These are phyloP conservation scores for Novymonas esmeraldas DNA, from an alignment of 208 protist species.

Conservation along the genomic window DNA sequence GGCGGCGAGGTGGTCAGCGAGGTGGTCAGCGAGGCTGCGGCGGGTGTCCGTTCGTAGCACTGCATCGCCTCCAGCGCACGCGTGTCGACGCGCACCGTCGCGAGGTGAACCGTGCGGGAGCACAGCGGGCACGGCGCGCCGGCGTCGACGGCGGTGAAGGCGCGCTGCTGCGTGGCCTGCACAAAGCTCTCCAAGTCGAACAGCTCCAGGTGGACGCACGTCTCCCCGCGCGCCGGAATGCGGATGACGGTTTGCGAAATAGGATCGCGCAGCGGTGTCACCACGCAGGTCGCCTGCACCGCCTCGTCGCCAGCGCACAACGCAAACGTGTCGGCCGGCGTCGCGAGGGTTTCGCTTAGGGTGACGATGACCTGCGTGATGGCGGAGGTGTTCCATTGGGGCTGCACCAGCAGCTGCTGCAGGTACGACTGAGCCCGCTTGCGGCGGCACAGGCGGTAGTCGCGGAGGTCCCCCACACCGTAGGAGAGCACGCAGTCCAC, in stretches of 20 bases:
- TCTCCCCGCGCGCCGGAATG: slow-evolving; percentile 54
- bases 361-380: slow-evolving; percentile 30
- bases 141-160: slow-evolving; percentile 22
- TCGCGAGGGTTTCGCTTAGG: slow-evolving; percentile 22
- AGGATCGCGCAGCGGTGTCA: slow-evolving; percentile 64
- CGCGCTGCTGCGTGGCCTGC: slow-evolving; percentile 40
- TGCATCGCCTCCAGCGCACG: slow-evolving; percentile 41
- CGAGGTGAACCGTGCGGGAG: slow-evolving; percentile 28
- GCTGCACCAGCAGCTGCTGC: slow-evolving; percentile 34
- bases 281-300: slow-evolving; percentile 39
- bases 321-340: slow-evolving; percentile 15
- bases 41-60: slow-evolving; percentile 6
- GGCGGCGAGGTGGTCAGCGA: neutral
- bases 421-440: slow-evolving; percentile 38
- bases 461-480: slow-evolving; percentile 51
- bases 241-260: slow-evolving; percentile 56
- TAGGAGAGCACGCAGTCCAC: slow-evolving; percentile 42
- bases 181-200: slow-evolving; percentile 83
- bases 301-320: slow-evolving; percentile 23
- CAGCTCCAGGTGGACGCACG: slow-evolving; percentile 70
- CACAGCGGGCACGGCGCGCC: slow-evolving; percentile 63
- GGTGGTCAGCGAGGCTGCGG: neutral
- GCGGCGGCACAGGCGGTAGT: slow-evolving; percentile 40
- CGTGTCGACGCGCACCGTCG: slow-evolving; percentile 52
- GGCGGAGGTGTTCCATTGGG: slow-evolving; percentile 29